These are phyloP conservation scores for Tetragonia tetragonoides DNA, from an alignment of 148 eudicot genomes.

Conservation along the genomic window DNA sequence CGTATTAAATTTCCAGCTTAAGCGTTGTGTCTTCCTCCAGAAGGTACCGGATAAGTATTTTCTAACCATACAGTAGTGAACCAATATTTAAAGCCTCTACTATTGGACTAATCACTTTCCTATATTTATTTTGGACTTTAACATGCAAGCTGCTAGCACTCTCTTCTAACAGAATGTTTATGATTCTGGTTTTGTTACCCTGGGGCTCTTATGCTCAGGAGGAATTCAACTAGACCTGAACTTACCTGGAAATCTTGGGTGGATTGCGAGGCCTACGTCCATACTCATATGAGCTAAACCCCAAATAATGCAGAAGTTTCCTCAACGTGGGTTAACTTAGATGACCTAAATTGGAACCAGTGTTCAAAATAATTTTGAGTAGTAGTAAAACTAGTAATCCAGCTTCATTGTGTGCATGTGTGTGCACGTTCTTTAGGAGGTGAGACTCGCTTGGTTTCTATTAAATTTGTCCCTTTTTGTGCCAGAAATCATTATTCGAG, in stretches of 20 bases:
- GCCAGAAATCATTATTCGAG: neutral
- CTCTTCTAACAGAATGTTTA: neutral
- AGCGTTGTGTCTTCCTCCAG: conserved; percentile 91
- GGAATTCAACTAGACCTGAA: neutral
- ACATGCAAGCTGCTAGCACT: neutral
- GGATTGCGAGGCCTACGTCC: neutral
- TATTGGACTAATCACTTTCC: neutral
- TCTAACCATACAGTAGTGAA: neutral
- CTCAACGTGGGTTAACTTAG: neutral
- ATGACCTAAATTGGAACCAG: neutral
- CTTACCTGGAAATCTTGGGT: neutral
- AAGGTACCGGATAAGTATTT: conserved; percentile 48
- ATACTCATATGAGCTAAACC: neutral
- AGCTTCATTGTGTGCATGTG: no score
- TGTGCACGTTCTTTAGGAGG: no score
- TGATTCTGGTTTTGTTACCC: neutral
- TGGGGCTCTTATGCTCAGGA: neutral
- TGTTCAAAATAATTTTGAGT: no score
- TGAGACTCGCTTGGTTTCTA: no score
- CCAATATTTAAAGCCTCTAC: neutral
- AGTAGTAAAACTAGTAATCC: no score
- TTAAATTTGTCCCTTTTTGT: no score
- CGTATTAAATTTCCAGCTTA: conserved; percentile 91
- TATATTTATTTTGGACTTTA: neutral
- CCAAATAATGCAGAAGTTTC: neutral